Percentiles rank a stretch among this genome's conserved stretches.
Conservation (phyloP, 805 yeast species). For the Candida orba region DNA sequence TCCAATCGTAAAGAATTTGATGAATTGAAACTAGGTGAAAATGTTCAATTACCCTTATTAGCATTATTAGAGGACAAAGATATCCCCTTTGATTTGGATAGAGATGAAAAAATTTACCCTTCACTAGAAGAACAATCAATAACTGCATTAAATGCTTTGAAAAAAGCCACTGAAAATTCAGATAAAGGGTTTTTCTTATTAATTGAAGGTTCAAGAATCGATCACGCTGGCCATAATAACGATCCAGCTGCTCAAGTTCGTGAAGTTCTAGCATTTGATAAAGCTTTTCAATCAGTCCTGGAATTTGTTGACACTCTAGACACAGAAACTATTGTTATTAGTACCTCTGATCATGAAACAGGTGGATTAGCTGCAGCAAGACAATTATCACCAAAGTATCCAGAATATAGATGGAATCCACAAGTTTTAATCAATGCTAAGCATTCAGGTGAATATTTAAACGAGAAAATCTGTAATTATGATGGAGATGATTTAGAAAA, state of each 20-base stretch:
- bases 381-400: constrained; percentile 62
- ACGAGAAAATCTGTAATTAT: constrained; percentile 35
- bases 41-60: constrained; percentile 68
- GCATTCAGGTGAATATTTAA: constrained; percentile 72
- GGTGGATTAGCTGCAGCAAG: constrained; percentile 90
- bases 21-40: constrained; percentile 44
- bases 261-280: constrained; percentile 83
- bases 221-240: constrained; percentile 91
- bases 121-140: constrained; percentile 71
- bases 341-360: constrained; percentile 93
- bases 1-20: constrained; percentile 57
- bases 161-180: constrained; percentile 58
- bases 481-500: constrained; percentile 29
- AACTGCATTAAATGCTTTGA: constrained; percentile 65
- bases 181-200: constrained; percentile 82
- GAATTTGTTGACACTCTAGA: constrained; percentile 63
- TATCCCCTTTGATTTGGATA: constrained; percentile 80
- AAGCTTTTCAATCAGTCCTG: constrained; percentile 67
- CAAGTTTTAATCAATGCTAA: constrained; percentile 60
- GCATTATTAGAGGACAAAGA: constrained; percentile 71
- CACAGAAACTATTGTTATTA: constrained; percentile 68
- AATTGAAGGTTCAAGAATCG: constrained; percentile 90
- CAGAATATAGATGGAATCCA: constrained; percentile 87
- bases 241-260: constrained; percentile 93
- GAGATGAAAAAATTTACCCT: constrained; percentile 56